phyloP scores from a whole-genome alignment of 139 green algal species.

The Dunaliella primolecta region DNA sequence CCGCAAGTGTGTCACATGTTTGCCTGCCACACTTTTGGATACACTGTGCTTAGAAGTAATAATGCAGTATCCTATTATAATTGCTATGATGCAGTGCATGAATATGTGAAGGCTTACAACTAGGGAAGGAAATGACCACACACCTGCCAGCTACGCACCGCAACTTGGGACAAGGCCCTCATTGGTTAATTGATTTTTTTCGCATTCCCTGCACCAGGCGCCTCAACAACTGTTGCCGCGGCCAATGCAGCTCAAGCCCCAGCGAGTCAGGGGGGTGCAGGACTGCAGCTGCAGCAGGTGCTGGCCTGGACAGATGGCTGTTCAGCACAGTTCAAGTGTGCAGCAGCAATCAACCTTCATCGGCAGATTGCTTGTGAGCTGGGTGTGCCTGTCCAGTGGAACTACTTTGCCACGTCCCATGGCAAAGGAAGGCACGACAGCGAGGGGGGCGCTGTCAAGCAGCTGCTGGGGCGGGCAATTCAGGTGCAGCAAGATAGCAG shows the following conservation, averaged over 20 bases:
- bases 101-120: neutral
- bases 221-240: neutral
- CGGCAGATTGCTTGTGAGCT: neutral
- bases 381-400: neutral
- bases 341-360: neutral
- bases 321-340: neutral
- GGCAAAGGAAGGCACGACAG: neutral
- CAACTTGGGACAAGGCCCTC: neutral
- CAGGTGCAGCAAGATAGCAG: neutral
- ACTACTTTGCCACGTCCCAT: neutral
- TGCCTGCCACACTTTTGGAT: too few species aligned
- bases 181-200: neutral
- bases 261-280: neutral
- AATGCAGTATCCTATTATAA: too few species aligned
- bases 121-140: neutral
- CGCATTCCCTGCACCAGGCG: neutral
- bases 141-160: neutral
- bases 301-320: neutral
- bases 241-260: neutral
- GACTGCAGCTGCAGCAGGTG: neutral
- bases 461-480: neutral
- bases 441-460: neutral
- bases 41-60: too few species aligned
- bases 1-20: too few species aligned
- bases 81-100: too few species aligned